phyloP scores from a whole-genome alignment of 768 basidiomycete species.

The Suillus placidus region DNA sequence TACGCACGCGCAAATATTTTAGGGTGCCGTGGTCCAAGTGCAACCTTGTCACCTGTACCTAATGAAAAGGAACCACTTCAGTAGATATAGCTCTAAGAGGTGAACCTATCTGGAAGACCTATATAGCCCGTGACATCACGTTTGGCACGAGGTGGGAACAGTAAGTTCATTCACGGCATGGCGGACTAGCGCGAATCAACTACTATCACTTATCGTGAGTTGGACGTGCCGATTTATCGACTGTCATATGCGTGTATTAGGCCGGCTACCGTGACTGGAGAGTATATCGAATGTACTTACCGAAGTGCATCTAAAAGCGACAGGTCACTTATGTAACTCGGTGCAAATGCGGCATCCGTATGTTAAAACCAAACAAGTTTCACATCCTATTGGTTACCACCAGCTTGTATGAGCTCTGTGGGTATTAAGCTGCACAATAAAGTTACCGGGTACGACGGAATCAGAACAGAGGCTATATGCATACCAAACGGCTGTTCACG shows the following conservation, averaged over 20 bases:
- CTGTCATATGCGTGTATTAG: neutral
- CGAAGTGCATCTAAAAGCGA: neutral
- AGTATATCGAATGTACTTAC: neutral
- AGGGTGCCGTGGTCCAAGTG: neutral
- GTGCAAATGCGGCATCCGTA: neutral
- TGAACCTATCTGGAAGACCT: neutral
- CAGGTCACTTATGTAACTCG: neutral
- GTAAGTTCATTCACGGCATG: neutral
- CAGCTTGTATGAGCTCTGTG: neutral
- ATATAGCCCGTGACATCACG: neutral
- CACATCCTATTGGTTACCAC: neutral
- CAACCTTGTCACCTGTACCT: neutral
- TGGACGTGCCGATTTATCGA: neutral
- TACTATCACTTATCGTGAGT: neutral
- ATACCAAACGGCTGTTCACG: slow-evolving; percentile 2
- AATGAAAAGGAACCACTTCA: neutral
- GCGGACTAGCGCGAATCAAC: neutral
- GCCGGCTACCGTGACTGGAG: neutral
- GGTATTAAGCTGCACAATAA: neutral
- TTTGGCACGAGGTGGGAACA: slow-evolving; percentile 1
- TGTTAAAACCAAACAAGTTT: neutral
- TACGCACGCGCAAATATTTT: too few relatives aligned
- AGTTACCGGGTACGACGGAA: neutral
- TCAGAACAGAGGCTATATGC: neutral
- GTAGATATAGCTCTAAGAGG: neutral